Conservation (phyloP, 257 asterid species). For the Nyctanthes arbortristis region DNA sequence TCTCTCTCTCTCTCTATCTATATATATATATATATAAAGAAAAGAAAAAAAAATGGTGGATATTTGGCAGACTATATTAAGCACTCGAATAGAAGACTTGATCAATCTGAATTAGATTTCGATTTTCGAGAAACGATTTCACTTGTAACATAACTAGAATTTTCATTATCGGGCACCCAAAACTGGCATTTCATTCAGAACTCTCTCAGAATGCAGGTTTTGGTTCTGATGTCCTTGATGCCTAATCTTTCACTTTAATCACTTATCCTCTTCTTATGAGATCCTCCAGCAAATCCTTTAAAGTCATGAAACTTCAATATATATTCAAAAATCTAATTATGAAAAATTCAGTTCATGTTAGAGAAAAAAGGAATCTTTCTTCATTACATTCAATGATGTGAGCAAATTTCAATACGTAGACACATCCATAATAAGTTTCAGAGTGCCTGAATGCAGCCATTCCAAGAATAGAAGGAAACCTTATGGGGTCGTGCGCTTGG, state of each 20-base stretch:
- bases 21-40: too few relatives aligned
- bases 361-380: not conserved
- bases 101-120: not conserved
- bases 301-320: not conserved
- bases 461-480: constrained; percentile 40
- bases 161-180: not conserved
- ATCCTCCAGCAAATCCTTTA: constrained; percentile 1
- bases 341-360: too few relatives aligned
- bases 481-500: constrained; percentile 55
- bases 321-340: constrained; percentile 8
- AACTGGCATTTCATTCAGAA: constrained; percentile 1
- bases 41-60: too few relatives aligned
- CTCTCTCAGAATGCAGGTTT: not conserved
- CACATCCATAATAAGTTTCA: not conserved
- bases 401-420: not conserved
- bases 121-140: not conserved
- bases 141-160: not conserved
- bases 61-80: too few relatives aligned
- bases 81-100: not conserved
- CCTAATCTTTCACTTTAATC: constrained; percentile 16
- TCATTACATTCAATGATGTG: constrained; percentile 3
- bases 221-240: too few relatives aligned
- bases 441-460: not conserved
- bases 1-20: too few relatives aligned
- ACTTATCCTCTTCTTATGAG: not conserved